Evolutionary conservation across 495 filamentous ascomycete species (phyloP).

Genomic region (Clohesyomyces aquaticus): DNA sequence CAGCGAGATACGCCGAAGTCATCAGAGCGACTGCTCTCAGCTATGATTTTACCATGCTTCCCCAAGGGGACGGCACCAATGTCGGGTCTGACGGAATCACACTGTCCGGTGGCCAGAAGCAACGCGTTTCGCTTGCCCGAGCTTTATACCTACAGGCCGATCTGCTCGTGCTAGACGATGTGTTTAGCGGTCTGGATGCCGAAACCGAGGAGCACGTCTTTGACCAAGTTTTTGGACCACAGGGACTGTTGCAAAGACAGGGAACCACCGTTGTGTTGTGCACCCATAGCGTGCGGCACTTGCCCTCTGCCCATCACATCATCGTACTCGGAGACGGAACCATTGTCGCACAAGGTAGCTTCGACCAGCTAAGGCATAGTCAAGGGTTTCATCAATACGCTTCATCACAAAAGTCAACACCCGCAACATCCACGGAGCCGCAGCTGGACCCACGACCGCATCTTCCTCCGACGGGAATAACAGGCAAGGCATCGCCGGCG

Average conservation of each 20-base stretch:
- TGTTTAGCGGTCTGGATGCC: conserved; percentile 89
- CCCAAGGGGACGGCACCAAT: conserved; percentile 89
- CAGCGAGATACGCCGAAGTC: conserved; percentile 60
- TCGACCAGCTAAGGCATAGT: conserved; percentile 66
- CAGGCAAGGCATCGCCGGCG: not conserved
- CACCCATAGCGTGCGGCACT: conserved; percentile 88
- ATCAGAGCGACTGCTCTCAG: conserved; percentile 61
- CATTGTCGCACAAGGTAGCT: conserved; percentile 86
- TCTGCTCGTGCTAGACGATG: conserved; percentile 92
- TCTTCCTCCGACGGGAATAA: conserved; percentile 1
- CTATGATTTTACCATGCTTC: conserved; percentile 67
- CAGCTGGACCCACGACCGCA: not conserved
- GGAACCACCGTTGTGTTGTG: conserved; percentile 88
- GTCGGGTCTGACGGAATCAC: conserved; percentile 70
- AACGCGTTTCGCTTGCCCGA: conserved; percentile 56
- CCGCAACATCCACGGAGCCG: not conserved
- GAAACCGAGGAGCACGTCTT: conserved; percentile 90
- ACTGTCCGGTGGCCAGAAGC: conserved; percentile 69
- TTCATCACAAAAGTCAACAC: not conserved
- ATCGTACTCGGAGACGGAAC: conserved; percentile 86
- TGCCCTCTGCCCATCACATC: conserved; percentile 90
- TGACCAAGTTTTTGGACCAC: conserved; percentile 49
- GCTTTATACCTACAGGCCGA: conserved; percentile 79
- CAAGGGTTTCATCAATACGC: conserved; percentile 43
- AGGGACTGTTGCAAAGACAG: conserved; percentile 53